Conservation (phyloP, 169 alveolate species). For the Babesia caballi region DNA sequence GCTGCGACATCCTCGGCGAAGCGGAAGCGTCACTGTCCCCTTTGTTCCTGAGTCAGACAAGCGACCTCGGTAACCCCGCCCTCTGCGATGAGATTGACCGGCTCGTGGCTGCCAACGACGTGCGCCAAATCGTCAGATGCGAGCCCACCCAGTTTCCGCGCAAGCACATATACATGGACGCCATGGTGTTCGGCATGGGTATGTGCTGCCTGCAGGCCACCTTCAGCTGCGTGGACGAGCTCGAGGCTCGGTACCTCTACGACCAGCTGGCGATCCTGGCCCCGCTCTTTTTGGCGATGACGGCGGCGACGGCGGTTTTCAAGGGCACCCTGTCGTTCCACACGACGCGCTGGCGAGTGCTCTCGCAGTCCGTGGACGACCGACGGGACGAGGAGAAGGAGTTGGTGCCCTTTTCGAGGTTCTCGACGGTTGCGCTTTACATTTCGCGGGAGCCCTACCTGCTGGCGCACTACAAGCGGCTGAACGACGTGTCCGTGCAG, state of each 20-base stretch:
- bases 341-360: slow-evolving; percentile 91
- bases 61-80: not conserved
- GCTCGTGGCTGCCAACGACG: not conserved
- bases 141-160: slow-evolving; percentile 72
- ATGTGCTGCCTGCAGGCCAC: slow-evolving; percentile 90
- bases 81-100: not conserved
- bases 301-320: slow-evolving; percentile 90
- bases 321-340: slow-evolving; percentile 88
- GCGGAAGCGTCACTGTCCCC: not conserved
- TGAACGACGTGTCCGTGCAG: slow-evolving; percentile 85
- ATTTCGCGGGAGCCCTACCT: slow-evolving; percentile 79
- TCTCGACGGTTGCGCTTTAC: slow-evolving; percentile 85
- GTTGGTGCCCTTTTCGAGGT: slow-evolving; percentile 85
- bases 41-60: not conserved
- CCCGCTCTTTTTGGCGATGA: slow-evolving; percentile 88
- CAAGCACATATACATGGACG: slow-evolving; percentile 89
- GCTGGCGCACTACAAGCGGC: slow-evolving; percentile 61
- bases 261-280: slow-evolving; percentile 91
- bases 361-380: slow-evolving; percentile 89
- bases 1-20: slow-evolving; percentile 13
- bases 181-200: slow-evolving; percentile 96
- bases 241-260: slow-evolving; percentile 87
- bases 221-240: slow-evolving; percentile 76
- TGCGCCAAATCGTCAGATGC: not conserved
- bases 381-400: slow-evolving; percentile 87